Base-by-base conservation (phyloP, 345 rosid species). In the Eucalyptus fibrosa region DNA sequence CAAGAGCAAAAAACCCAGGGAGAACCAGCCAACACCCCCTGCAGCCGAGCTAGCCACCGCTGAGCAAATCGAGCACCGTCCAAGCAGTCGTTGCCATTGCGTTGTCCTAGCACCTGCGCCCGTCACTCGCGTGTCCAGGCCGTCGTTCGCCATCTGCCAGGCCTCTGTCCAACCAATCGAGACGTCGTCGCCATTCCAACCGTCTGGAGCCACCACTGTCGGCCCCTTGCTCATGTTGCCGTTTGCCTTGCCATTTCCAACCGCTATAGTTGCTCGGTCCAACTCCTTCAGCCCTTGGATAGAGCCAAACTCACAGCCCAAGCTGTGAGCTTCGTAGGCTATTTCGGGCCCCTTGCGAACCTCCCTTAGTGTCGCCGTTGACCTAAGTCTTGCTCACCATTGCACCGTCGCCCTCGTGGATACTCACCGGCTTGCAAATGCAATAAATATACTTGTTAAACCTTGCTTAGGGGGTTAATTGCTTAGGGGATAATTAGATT, bases 191-290 rank as follows among this genome's bases (percentile, higher is more conserved):
- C 51, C 17, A 50, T 50, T 50, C 51, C 17, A 50, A 50, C 17
- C 0, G 1, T 50, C 1, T 5, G 3, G 1, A 50, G 51, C 51
- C 51, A 50, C 17, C 6, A 7, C 17, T 0, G 0, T 50, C 0
- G 51, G 0, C 51, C 51, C 51, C 17, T 0, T 5, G 6, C 50
- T 50, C 50, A 50, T 0, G 50, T 7, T 50, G 0, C 51, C 51
- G 7, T 50, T 0, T 5, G 17, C 17, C 51, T 50, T 50, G 51
- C 51, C 51, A 50, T 50, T 50, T 50, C 51, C 0, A 50, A 50
- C 2, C 0, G 0, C 7, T 1, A 7, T 50, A 50, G 51, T 0
- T 7, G 17, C 51, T 50, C 1, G 17, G 51, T 50, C 51, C 7
- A 50, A 50, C 51, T 50, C 51, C 51, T 50, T 50, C 2, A 50